These are phyloP conservation scores for Pseudonectria buxi DNA, from an alignment of 2,329 filamentous ascomycete genomes.

Conservation along the genomic window DNA sequence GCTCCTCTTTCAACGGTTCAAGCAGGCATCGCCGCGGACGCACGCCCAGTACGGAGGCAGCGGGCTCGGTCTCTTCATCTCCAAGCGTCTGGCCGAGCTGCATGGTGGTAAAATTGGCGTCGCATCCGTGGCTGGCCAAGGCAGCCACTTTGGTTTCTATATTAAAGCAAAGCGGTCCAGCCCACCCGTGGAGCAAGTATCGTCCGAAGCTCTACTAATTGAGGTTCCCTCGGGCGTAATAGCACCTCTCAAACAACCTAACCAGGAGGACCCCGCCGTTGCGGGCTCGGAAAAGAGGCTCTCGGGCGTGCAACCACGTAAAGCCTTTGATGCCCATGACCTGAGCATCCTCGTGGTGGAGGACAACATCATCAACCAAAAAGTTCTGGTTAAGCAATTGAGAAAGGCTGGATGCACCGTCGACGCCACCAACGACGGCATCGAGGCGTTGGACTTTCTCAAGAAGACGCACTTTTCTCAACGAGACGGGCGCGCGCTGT, in stretches of 20 bases:
- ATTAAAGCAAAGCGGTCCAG: constrained; percentile 46
- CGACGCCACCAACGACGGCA: constrained; percentile 55
- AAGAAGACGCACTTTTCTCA: constrained; percentile 25
- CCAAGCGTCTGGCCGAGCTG: constrained; percentile 54
- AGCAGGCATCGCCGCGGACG: constrained; percentile 47
- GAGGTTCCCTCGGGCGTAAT: neutral
- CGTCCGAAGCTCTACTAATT: neutral
- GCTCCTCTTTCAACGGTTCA: constrained; percentile 60
- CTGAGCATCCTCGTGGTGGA: constrained; percentile 57
- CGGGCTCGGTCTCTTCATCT: constrained; percentile 59
- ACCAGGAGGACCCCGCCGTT: neutral
- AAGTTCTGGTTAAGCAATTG: constrained; percentile 58
- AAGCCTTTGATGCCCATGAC: constrained; percentile 12
- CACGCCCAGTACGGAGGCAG: constrained; percentile 57
- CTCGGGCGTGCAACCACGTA: neutral
- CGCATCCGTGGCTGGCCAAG: constrained; percentile 48
- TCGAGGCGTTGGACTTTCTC: constrained; percentile 44
- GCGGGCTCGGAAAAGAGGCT: neutral
- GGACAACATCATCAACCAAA: constrained; percentile 63
- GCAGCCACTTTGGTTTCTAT: constrained; percentile 58
- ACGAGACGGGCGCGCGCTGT: constrained; percentile 22
- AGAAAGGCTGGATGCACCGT: constrained; percentile 52
- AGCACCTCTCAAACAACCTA: neutral
- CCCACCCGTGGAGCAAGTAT: constrained; percentile 10
- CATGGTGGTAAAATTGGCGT: constrained; percentile 62